Base-by-base conservation (phyloP, 495 filamentous ascomycete species). In the Trichoderma virens region DNA sequence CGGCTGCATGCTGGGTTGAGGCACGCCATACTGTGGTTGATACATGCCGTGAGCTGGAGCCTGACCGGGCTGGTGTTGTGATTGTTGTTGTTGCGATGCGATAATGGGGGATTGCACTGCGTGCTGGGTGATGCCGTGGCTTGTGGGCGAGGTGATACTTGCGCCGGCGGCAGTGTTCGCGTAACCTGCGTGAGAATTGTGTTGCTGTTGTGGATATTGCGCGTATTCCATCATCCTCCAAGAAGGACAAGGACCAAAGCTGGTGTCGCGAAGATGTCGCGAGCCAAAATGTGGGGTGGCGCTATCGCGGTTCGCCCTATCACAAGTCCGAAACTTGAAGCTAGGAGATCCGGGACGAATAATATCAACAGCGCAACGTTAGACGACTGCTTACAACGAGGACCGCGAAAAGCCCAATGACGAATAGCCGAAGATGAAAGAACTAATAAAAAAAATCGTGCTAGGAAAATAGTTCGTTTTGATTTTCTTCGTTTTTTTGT, bases 201-300 rank as follows among this genome's bases (percentile, higher is more conserved):
- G 81, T 71, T 78, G 78, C 73, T 83, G 83, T 76, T 83, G 79
- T 70, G 82, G 84, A 71, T 87, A 87, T 83, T 82, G 82, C 70
- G 84, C 83, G 84, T 88, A 88, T 75, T 88, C 85, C 83, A 86
- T 87, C 80, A 86, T 85, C 73, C 74, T 84, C 35, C 31, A 61
- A 31, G 38, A 34, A 56, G 51, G 51, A 56, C 51, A 56, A 56
- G 51, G 51, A 30, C 51, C 51, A 56, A 27, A 56, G 25, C 11
- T 30, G 51, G 51, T 56, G 51, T 56, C 51, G 51, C 51, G 51
- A 56, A 56, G 51, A 30, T 56, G 51, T 56, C 51, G 51, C 51
- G 51, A 56, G 51, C 51, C 51, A 56, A 30, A 56, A 28, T 56
- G 51, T 56, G 51, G 51, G 51, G 51, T 56, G 23, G 51, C 51